Conservation (phyloP, 257 asterid genomes). For the Sherardia arvensis region DNA sequence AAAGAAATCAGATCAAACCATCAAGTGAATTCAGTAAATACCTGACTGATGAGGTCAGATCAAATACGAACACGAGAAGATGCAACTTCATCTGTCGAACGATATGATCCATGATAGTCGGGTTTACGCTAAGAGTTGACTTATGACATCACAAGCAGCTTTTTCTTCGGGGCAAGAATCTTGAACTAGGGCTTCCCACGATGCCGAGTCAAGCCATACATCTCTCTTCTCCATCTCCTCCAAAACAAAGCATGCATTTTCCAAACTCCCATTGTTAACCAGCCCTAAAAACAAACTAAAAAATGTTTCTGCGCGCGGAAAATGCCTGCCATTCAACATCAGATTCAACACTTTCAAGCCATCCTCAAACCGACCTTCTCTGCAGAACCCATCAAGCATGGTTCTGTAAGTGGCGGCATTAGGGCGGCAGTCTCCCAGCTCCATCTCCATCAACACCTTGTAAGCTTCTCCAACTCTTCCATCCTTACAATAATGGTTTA, state of each 20-base stretch:
- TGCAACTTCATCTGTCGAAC: no score
- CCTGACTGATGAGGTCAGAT: background rate
- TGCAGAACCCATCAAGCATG: slow-evolving; percentile 72
- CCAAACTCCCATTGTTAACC: slow-evolving; percentile 37
- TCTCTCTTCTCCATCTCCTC: slow-evolving; percentile 67
- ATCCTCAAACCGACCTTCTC: slow-evolving; percentile 39
- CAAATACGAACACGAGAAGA: background rate
- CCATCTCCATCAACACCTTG: slow-evolving; percentile 63
- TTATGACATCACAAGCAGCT: slow-evolving; percentile 18
- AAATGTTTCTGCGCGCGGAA: slow-evolving; percentile 48
- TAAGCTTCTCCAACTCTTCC: slow-evolving; percentile 56
- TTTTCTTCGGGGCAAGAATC: slow-evolving; percentile 29
- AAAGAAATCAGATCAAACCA: background rate
- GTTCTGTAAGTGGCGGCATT: slow-evolving; percentile 72
- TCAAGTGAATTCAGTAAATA: background rate
- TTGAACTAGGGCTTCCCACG: slow-evolving; percentile 53
- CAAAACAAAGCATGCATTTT: slow-evolving; percentile 48
- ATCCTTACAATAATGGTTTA: slow-evolving; percentile 38
- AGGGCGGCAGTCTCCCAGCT: slow-evolving; percentile 54
- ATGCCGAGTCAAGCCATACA: slow-evolving; percentile 29
- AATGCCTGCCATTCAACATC: slow-evolving; percentile 51
- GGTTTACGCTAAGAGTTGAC: slow-evolving; percentile 21
- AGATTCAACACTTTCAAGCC: slow-evolving; percentile 62
- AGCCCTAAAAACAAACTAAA: slow-evolving; percentile 39
- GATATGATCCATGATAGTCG: background rate